phyloP scores from a whole-genome alignment of 1,139 yeast genomes.

The Lizanozyma gosingica region DNA sequence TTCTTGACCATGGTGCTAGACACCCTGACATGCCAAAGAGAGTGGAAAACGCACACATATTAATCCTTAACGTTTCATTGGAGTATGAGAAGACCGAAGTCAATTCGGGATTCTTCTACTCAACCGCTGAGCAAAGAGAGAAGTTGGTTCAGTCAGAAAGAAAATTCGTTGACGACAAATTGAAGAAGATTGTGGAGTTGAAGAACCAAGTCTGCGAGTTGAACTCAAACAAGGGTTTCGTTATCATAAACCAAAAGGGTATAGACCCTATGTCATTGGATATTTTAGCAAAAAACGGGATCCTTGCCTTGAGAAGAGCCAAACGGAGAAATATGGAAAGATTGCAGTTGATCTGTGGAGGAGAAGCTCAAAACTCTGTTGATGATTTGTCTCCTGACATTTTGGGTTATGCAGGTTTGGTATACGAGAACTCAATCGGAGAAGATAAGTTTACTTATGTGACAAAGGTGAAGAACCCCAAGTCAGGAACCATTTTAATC shows the following conservation, averaged over 20 bases:
- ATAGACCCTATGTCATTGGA: conserved; percentile 98
- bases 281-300: conserved; percentile 85
- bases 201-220: conserved; percentile 86
- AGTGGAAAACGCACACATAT: conserved; percentile 72
- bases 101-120: conserved; percentile 91
- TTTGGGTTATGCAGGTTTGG: conserved; percentile 87
- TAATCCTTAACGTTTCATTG: conserved; percentile 85
- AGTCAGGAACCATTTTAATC: conserved; percentile 83
- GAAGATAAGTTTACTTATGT: conserved; percentile 97
- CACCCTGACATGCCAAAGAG: conserved; percentile 98
- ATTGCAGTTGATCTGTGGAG: conserved; percentile 91
- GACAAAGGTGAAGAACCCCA: conserved; percentile 86
- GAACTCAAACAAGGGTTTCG: conserved; percentile 71
- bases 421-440: conserved; percentile 88
- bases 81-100: conserved; percentile 98
- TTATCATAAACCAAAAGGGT: conserved; percentile 95
- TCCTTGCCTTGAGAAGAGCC: conserved; percentile 92
- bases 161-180: conserved; percentile 88
- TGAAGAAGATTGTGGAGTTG: conserved; percentile 83
- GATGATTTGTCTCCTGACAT: conserved; percentile 81
- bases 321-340: conserved; percentile 99
- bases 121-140: conserved; percentile 93
- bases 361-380: conserved; percentile 95
- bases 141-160: conserved; percentile 91
- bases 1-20: conserved; percentile 96